Conservation (phyloP, 2,329 filamentous ascomycete species). For the Trichoderma breve region DNA sequence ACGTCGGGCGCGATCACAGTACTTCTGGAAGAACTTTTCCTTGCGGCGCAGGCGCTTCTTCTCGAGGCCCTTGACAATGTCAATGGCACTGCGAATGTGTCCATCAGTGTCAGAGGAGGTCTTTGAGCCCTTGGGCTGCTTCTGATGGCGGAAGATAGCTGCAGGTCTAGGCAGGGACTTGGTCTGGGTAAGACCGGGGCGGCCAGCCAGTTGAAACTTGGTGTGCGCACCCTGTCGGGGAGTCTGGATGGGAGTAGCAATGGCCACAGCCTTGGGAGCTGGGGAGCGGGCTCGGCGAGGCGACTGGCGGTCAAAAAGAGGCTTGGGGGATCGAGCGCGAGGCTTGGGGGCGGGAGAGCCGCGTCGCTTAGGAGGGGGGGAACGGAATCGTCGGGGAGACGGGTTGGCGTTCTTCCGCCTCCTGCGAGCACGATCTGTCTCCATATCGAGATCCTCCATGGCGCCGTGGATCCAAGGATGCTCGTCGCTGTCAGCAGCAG, state of each 20-base stretch:
- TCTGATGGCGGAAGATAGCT: conserved; percentile 62
- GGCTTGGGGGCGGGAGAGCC: conserved; percentile 41
- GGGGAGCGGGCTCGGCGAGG: conserved; percentile 70
- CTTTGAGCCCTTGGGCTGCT: conserved; percentile 42
- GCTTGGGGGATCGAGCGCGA: conserved; percentile 50
- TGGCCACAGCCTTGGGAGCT: conserved; percentile 48
- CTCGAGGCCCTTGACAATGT: conserved; percentile 95
- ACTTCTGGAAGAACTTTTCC: conserved; percentile 88
- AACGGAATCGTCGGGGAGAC: conserved; percentile 45
- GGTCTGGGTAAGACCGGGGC: conserved; percentile 70
- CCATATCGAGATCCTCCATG: conserved; percentile 64
- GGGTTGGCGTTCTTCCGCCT: conserved; percentile 51
- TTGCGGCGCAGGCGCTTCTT: conserved; percentile 88
- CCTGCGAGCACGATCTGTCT: conserved; percentile 49
- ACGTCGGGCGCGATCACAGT: conserved; percentile 79
- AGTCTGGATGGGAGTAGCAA: conserved; percentile 38
- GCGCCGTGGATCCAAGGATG: conserved; percentile 69
- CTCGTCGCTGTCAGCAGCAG: conserved; percentile 64
- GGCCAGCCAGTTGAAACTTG: conserved; percentile 43
- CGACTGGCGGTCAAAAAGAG: conserved; percentile 66
- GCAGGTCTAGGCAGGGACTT: conserved; percentile 83
- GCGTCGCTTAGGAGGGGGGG: conserved; percentile 39
- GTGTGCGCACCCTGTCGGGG: conserved; percentile 41
- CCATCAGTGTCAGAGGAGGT: conserved; percentile 43
- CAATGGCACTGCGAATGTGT: conserved; percentile 87